These are phyloP conservation scores for Lathyrus tuberosus DNA, from an alignment of 306 rosid genomes.

Conservation along the genomic window DNA sequence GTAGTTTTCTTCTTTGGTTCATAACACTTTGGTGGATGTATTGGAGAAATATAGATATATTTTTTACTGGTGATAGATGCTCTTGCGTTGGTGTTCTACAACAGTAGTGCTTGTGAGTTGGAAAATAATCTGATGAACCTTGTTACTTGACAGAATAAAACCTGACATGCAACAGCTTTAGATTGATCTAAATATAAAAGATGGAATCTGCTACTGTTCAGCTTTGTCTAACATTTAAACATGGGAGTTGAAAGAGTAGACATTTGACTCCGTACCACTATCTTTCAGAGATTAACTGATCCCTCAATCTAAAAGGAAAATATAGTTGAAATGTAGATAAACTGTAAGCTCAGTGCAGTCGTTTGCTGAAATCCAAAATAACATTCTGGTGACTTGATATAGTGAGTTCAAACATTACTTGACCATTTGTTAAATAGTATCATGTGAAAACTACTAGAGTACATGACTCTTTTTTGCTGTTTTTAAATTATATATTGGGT, in stretches of 20 bases:
- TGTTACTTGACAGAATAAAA: constrained; percentile 7
- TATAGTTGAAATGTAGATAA: constrained; percentile 9
- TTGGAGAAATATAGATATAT: not conserved
- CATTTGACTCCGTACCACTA: constrained; percentile 5
- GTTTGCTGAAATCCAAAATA: constrained; percentile 10
- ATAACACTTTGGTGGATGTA: not conserved
- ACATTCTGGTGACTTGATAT: not conserved
- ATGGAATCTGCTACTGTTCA: not conserved
- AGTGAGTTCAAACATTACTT: constrained; percentile 1
- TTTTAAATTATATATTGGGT: not conserved
- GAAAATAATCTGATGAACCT: not conserved
- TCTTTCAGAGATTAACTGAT: not conserved
- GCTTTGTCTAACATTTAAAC: constrained; percentile 3
- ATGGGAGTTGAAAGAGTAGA: constrained; percentile 1
- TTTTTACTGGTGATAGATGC: not conserved
- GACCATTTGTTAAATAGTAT: not conserved
- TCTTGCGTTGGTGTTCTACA: not conserved
- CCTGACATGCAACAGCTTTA: not conserved
- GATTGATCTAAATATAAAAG: constrained; percentile 2
- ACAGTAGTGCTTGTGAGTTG: constrained; percentile 7
- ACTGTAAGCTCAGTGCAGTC: not conserved
- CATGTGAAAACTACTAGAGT: not conserved
- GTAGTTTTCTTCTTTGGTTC: constrained; percentile 29
- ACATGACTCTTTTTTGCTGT: constrained; percentile 8
- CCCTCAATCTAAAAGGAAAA: not conserved